phyloP scores from a whole-genome alignment of 139 green algal species.

The Picochlorum sp. region DNA sequence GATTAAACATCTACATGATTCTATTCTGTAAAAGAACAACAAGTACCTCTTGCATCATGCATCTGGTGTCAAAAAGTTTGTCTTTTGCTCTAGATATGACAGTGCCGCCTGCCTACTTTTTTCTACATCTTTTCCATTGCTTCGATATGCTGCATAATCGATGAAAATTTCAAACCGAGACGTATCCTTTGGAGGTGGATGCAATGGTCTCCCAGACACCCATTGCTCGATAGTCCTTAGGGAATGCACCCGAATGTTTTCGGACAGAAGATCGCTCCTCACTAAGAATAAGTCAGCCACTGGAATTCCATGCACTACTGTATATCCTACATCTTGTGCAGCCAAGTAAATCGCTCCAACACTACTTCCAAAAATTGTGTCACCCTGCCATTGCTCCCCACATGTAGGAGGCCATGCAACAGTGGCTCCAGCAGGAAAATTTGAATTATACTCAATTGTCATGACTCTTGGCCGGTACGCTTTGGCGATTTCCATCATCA shows the following conservation, averaged over 20 bases:
- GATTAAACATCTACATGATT: too few relatives aligned
- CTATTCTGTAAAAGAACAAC: too few relatives aligned
- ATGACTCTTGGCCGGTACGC: constrained; percentile 9
- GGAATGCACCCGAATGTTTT: constrained; percentile 1
- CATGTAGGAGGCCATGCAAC: not conserved
- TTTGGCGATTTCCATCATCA: not conserved
- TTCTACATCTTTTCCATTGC: too few relatives aligned
- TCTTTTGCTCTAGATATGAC: too few relatives aligned
- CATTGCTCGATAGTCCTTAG: too few relatives aligned
- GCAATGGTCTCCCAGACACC: too few relatives aligned
- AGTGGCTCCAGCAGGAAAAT: constrained; percentile 5
- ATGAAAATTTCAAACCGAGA: too few relatives aligned
- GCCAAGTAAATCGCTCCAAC: not conserved
- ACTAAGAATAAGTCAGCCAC: not conserved
- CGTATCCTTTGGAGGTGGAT: too few relatives aligned
- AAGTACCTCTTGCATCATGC: too few relatives aligned
- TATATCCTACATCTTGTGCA: not conserved
- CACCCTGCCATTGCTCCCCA: not conserved
- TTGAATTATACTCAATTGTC: constrained; percentile 16
- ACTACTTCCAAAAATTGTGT: not conserved
- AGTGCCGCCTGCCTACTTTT: too few relatives aligned
- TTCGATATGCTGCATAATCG: too few relatives aligned
- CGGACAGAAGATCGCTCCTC: not conserved
- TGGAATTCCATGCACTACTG: not conserved
- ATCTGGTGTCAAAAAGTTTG: too few relatives aligned